Evolutionary conservation across 106 monocot species (phyloP), one percentile per base, ranked within the genome.

Genomic region (Dioscorea dumetorum): DNA sequence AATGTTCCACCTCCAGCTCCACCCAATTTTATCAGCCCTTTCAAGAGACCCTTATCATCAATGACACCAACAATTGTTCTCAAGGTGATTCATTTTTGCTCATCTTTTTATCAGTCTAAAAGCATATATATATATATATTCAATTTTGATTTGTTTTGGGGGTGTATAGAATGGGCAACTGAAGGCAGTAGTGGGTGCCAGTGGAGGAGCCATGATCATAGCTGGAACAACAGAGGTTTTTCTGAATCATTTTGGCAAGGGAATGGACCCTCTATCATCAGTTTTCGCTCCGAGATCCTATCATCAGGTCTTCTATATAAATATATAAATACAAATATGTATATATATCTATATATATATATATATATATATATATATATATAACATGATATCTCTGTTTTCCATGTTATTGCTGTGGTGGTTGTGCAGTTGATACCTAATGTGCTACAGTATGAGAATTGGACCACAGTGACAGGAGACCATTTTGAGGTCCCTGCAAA

Each of bases 61-160:
- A 97, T 97, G 95, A 35, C 86, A 21, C 95, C 95, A 18, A 86
- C 86, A 2, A 88, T 97, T 60, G 65, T 97, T 72, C 78, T 97
- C 49, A 84, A 91, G 86, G 95, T 95, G 66, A 24, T 50, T 53
- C 50, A 67, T 41, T 10, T 41, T 10, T 8, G 6, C 41, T 41
- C 0, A 0, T 10, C 41, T 28, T 3, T 28, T 28, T 28, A 28
- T 1, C 28, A 28, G 28, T 28, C 28, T 28, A 1, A 28, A 28
- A 28, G 28, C 3, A 28, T 28, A 28, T 28, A 28, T 28, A 28
- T 28, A 28, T 28, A 28, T 28, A 28, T 28, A 28, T 28, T 1
- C 2, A 28, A 3, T 28, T 28, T 28, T 28, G 28, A 6, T 41
- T 41, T 41, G 41, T 10, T 5, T 54, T 1, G 19, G 5, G 54